These are phyloP conservation scores for Pestalotiopsis fici DNA, from an alignment of 2,329 filamentous ascomycete species.

Conservation along the genomic window DNA sequence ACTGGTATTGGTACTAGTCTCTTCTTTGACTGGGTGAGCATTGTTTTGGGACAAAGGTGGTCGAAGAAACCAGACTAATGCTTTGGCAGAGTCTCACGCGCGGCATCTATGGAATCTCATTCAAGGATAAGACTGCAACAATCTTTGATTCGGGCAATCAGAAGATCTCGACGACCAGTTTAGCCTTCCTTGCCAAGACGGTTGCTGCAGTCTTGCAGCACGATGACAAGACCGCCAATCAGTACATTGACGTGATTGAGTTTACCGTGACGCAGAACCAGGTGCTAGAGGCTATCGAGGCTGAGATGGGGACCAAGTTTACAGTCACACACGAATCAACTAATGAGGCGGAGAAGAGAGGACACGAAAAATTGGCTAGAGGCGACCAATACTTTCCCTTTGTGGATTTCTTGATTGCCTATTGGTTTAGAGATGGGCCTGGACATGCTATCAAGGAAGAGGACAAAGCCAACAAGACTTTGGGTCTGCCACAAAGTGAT, in stretches of 20 bases:
- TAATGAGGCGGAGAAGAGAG: background rate
- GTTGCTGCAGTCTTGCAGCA: constrained; percentile 42
- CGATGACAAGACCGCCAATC: constrained; percentile 44
- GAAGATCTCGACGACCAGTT: constrained; percentile 42
- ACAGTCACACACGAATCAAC: constrained; percentile 29
- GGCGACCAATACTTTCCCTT: constrained; percentile 8
- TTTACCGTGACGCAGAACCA: constrained; percentile 50
- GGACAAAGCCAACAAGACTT: constrained; percentile 9
- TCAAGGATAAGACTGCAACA: constrained; percentile 39
- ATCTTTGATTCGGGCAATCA: constrained; percentile 49
- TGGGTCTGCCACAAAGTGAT: constrained; percentile 2
- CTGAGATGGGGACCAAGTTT: constrained; percentile 40
- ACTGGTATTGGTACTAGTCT: constrained; percentile 48
- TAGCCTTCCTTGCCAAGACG: constrained; percentile 41
- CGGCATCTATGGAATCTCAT: constrained; percentile 36
- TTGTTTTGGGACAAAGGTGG: background rate
- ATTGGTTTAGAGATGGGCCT: constrained; percentile 13
- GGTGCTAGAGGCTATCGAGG: constrained; percentile 45
- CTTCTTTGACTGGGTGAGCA: constrained; percentile 51
- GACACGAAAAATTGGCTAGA: background rate
- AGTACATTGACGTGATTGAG: constrained; percentile 50
- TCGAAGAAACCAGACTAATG: background rate
- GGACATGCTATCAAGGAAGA: constrained; percentile 11
- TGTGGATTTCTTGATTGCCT: constrained; percentile 10
- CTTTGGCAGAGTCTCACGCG: background rate